Evolutionary conservation across 192 early-diverging fungal species (phyloP), one percentile per base, ranked within the genome.

Genomic region (Spizellomyces sp.): DNA sequence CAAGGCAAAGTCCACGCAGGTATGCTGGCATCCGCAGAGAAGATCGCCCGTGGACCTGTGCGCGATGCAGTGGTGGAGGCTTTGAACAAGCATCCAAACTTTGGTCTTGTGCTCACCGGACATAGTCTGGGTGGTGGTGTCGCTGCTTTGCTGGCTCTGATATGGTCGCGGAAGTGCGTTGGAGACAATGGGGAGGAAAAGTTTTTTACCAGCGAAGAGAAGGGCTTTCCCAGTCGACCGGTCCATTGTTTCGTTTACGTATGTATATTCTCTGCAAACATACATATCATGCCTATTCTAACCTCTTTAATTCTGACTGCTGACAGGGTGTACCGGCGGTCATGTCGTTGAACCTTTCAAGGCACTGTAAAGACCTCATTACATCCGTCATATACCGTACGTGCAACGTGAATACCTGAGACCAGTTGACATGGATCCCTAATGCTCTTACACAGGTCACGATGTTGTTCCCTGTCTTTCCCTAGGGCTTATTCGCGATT

Each of bases 61-160:
- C 58, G 63, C 4, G 86, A 86, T 47, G 86, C 89, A 6, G 89
- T 97, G 12, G 78, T 80, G 9, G 84, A 91, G 47, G 93, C 94
- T 0, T 70, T 97, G 55, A 76, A 83, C 14, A 71, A 83, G 36
- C 89, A 92, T 61, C 92, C 92, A 5, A 85, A 85, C 45, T 97
- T 94, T 73, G 89, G 90, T 3, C 77, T 97, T 54, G 89, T 97
- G 3, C 72, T 97, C 15, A 92, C 91, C 8, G 95, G 95, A 0
- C 95, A 97, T 75, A 92, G 90, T 36, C 75, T 97, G 22, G 95
- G 95, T 58, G 95, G 90, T 45, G 94, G 93, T 2, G 93, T 95
- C 6, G 95, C 94, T 0, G 87, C 93, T 0, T 69, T 95, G 9
- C 73, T 97, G 6, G 83, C 90, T 4, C 79, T 94, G 14, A 66